phyloP scores from a whole-genome alignment of 2,329 filamentous ascomycete genomes.

The Penicillium sp. region DNA sequence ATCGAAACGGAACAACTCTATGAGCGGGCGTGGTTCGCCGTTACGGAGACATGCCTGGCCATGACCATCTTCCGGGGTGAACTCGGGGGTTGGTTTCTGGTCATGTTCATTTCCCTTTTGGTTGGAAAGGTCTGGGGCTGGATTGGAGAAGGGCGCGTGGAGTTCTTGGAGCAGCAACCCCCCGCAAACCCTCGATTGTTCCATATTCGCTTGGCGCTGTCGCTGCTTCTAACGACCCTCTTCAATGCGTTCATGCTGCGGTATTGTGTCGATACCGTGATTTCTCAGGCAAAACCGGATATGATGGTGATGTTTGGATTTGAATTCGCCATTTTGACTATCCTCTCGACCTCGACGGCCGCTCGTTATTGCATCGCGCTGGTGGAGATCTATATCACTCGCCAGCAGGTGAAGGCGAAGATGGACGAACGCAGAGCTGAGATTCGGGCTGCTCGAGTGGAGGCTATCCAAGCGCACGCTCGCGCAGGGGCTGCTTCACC shows the following conservation, averaged over 20 bases:
- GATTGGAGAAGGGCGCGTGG: slow-evolving; percentile 93
- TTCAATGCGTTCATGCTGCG: slow-evolving; percentile 79
- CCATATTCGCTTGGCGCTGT: slow-evolving; percentile 76
- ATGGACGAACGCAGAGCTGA: slow-evolving; percentile 67
- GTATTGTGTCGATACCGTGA: slow-evolving; percentile 78
- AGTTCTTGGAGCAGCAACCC: slow-evolving; percentile 91
- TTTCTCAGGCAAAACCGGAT: slow-evolving; percentile 83
- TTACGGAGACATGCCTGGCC: slow-evolving; percentile 92
- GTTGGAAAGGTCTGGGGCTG: slow-evolving; percentile 98
- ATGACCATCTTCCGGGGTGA: slow-evolving; percentile 99
- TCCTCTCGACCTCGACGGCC: slow-evolving; percentile 76
- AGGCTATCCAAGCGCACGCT: slow-evolving; percentile 43
- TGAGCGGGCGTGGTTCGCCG: slow-evolving; percentile 96
- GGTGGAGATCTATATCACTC: slow-evolving; percentile 71
- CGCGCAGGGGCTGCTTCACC: slow-evolving; percentile 38
- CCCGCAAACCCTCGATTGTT: slow-evolving; percentile 85
- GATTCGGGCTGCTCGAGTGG: slow-evolving; percentile 55
- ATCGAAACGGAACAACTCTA: slow-evolving; percentile 97
- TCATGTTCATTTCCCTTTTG: slow-evolving; percentile 92
- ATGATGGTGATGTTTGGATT: slow-evolving; percentile 99
- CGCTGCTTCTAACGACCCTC: slow-evolving; percentile 71
- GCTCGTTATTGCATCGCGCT: slow-evolving; percentile 76
- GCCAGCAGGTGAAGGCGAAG: slow-evolving; percentile 68
- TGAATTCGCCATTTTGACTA: slow-evolving; percentile 84
- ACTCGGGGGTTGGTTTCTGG: slow-evolving; percentile 87